Percentiles rank a stretch among this genome's conserved stretches.
phyloP scores from a whole-genome alignment of 1,284 basidiomycete species.

The Ceratobasidium sp. region DNA sequence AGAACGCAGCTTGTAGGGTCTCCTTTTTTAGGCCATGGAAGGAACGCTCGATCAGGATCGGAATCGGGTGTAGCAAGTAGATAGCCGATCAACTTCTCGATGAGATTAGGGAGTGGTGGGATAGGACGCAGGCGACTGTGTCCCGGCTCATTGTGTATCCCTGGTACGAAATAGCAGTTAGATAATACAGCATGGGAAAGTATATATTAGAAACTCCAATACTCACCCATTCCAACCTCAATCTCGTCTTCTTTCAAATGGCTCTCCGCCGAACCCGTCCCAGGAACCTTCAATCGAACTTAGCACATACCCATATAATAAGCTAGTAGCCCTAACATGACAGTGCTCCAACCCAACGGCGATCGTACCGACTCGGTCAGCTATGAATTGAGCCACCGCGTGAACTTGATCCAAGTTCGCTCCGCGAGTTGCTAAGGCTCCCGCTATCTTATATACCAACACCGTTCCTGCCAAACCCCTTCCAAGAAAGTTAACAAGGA shows the following conservation, averaged over 20 bases:
- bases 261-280: conserved; percentile 73
- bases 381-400: conserved; percentile 75
- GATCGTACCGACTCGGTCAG: conserved; percentile 80
- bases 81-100: conserved; percentile 78
- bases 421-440: conserved; percentile 82
- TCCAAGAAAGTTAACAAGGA: conserved; percentile 16
- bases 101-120: conserved; percentile 76
- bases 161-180: conserved; percentile 59
- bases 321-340: conserved; percentile 67
- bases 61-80: conserved; percentile 72
- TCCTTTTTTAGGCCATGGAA: conserved; percentile 76
- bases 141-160: conserved; percentile 95
- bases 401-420: conserved; percentile 82
- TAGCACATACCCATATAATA: conserved; percentile 14
- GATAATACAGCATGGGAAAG: not conserved
- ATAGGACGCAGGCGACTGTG: conserved; percentile 77
- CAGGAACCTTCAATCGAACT: conserved; percentile 72
- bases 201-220: not conserved
- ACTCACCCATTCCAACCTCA: conserved; percentile 78
- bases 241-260: conserved; percentile 77
- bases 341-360: conserved; percentile 94
- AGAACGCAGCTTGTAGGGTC: conserved; percentile 65
- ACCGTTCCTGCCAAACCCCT: conserved; percentile 92
- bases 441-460: conserved; percentile 92
- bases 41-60: conserved; percentile 87